phyloP scores from a whole-genome alignment of 768 basidiomycete species.

The Nevesoporus exiguus region DNA sequence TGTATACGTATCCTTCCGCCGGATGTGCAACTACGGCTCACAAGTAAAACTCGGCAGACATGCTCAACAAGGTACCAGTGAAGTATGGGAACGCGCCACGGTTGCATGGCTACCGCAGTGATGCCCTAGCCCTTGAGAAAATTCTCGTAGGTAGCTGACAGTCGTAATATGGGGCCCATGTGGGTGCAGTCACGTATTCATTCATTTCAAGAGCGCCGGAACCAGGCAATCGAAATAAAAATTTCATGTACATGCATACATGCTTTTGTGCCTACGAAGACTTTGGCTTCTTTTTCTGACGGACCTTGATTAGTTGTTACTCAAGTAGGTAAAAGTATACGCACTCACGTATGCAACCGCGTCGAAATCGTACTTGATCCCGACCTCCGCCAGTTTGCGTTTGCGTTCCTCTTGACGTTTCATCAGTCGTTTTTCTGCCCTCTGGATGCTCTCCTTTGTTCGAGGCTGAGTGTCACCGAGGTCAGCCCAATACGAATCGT shows the following conservation, averaged over 20 bases:
- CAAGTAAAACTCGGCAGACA: no score
- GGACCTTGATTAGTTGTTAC: background rate
- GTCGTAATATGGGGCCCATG: background rate
- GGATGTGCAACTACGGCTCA: background rate
- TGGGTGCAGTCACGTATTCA: background rate
- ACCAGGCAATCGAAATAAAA: background rate
- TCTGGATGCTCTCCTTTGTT: constrained; percentile 64
- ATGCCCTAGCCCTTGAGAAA: background rate
- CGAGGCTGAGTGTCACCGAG: constrained; percentile 48
- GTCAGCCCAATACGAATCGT: constrained; percentile 4
- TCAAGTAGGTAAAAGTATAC: background rate
- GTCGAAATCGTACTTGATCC: constrained; percentile 86
- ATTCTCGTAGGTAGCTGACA: background rate
- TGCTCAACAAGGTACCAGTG: background rate
- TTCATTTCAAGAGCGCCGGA: background rate
- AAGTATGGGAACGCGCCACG: background rate
- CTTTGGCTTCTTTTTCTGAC: constrained; percentile 37
- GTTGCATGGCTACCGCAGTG: background rate
- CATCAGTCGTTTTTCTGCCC: constrained; percentile 64
- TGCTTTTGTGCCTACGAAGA: constrained; percentile 12
- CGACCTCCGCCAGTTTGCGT: constrained; percentile 71
- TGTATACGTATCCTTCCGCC: background rate
- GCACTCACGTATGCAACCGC: constrained; percentile 76
- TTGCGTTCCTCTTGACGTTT: constrained; percentile 76
- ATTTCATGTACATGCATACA: background rate